A percentile compares a stretch with the other conserved stretches of the same genome.
Evolutionary conservation across 768 basidiomycete species (phyloP).

Genomic region (Dioszegia crocea): DNA sequence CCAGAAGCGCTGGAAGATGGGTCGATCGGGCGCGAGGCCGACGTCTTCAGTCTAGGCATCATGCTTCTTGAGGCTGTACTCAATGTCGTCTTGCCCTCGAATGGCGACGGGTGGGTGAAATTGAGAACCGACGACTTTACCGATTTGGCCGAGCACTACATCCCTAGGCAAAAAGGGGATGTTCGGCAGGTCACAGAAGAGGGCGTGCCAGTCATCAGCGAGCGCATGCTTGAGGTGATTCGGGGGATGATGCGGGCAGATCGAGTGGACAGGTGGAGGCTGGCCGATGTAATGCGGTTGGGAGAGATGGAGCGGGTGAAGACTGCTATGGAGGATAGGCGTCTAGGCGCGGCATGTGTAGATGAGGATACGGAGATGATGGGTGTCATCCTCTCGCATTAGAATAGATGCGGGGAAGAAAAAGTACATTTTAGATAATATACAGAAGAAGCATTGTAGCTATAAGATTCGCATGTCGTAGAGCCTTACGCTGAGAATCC

Average conservation of each 20-base stretch:
- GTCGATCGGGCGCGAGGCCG: conserved; percentile 82
- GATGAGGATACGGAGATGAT: not conserved
- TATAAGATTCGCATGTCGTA: not conserved
- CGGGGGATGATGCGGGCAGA: conserved; percentile 38
- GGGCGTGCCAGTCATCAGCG: conserved; percentile 21
- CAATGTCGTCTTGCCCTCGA: conserved; percentile 86
- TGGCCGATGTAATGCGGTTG: conserved; percentile 18
- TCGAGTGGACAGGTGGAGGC: conserved; percentile 12
- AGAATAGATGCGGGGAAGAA: not conserved
- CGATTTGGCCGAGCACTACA: conserved; percentile 50
- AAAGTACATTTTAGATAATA: not conserved
- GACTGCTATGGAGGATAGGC: not conserved
- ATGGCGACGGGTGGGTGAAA: conserved; percentile 87
- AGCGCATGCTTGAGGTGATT: conserved; percentile 21
- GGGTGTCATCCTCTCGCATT: conserved; percentile 19
- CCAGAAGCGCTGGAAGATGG: conserved; percentile 84
- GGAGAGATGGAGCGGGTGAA: conserved; percentile 16
- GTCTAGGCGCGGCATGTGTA: not conserved
- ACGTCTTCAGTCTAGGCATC: conserved; percentile 96
- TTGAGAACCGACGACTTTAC: conserved; percentile 86
- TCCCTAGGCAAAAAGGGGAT: not conserved
- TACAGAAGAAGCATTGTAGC: not conserved
- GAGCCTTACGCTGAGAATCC: no score
- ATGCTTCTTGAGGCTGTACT: conserved; percentile 89
- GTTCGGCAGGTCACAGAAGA: not conserved